Evolutionary conservation across 305 asterid species (phyloP).

Genomic region (Solanum hybrid): DNA sequence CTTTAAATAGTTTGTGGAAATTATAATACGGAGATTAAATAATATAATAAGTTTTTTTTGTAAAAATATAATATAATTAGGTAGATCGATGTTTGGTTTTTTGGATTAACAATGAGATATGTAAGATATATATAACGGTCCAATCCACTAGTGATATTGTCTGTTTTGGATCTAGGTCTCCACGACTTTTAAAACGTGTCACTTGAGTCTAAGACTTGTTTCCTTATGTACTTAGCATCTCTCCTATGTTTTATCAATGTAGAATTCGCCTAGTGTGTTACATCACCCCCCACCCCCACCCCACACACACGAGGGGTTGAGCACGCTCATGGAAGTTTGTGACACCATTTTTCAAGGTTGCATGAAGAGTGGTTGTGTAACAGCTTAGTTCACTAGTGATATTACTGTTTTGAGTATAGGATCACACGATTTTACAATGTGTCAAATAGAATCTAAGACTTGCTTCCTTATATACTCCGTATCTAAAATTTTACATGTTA

Average conservation of each 20-base stretch:
- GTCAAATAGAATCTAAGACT: background rate
- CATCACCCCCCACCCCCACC: background rate
- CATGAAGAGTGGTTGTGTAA: background rate
- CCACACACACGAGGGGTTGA: background rate
- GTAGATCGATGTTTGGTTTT: background rate
- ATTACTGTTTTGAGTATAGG: background rate
- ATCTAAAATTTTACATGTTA: background rate
- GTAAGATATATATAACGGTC: background rate
- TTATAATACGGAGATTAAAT: background rate
- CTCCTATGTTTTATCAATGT: background rate
- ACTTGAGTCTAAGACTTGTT: background rate
- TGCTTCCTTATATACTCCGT: background rate
- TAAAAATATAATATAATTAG: background rate
- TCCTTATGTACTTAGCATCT: background rate
- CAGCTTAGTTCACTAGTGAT: background rate
- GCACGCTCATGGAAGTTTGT: background rate
- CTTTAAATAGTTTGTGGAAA: background rate
- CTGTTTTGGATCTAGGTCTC: rapidly evolving
- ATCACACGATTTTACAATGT: background rate
- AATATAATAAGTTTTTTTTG: background rate
- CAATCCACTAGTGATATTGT: background rate
- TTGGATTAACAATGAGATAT: background rate
- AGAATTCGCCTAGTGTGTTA: background rate
- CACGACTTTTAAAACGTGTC: background rate
- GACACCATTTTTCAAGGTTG: background rate